Evolutionary conservation across 495 filamentous ascomycete species (phyloP).

Genomic region (Chaetomium cochliodes): DNA sequence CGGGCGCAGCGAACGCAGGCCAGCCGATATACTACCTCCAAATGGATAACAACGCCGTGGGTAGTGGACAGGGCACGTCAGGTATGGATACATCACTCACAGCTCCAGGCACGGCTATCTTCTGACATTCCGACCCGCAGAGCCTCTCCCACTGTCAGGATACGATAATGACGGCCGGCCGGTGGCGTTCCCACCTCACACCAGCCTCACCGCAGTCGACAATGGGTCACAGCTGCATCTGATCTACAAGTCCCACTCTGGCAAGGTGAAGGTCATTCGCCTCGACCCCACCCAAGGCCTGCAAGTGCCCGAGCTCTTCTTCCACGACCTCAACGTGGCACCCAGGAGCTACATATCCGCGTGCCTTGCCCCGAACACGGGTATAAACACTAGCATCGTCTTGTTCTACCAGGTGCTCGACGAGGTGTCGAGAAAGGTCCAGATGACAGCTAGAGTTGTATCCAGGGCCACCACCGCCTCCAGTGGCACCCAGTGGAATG

Average conservation of each 20-base stretch:
- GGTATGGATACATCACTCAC: not conserved
- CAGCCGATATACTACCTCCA: slow-evolving; percentile 6
- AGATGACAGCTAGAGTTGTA: slow-evolving; percentile 2
- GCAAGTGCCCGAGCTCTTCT: slow-evolving; percentile 1
- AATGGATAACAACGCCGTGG: not conserved
- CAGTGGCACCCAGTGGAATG: slow-evolving; percentile 5
- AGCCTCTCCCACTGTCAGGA: slow-evolving; percentile 5
- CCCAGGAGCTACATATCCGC: slow-evolving; percentile 7
- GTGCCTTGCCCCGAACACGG: slow-evolving; percentile 3
- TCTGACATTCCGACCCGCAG: slow-evolving; percentile 7
- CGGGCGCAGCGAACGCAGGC: not conserved
- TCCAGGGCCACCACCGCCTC: not conserved
- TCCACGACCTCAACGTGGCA: slow-evolving; percentile 5
- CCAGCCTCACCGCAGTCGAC: slow-evolving; percentile 1
- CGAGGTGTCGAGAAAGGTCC: not conserved
- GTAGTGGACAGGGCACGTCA: slow-evolving; percentile 5
- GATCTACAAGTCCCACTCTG: slow-evolving; percentile 5
- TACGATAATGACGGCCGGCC: slow-evolving; percentile 3
- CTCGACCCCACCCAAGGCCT: slow-evolving; percentile 4
- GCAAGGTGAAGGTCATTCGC: not conserved
- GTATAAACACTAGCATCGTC: slow-evolving; percentile 1
- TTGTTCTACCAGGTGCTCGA: slow-evolving; percentile 3
- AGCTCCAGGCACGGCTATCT: not conserved
- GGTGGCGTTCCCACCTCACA: slow-evolving; percentile 4
- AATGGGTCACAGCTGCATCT: slow-evolving; percentile 3